Conservation (phyloP, 202 grass and related monocot species). For the Eragrostis tef region DNA sequence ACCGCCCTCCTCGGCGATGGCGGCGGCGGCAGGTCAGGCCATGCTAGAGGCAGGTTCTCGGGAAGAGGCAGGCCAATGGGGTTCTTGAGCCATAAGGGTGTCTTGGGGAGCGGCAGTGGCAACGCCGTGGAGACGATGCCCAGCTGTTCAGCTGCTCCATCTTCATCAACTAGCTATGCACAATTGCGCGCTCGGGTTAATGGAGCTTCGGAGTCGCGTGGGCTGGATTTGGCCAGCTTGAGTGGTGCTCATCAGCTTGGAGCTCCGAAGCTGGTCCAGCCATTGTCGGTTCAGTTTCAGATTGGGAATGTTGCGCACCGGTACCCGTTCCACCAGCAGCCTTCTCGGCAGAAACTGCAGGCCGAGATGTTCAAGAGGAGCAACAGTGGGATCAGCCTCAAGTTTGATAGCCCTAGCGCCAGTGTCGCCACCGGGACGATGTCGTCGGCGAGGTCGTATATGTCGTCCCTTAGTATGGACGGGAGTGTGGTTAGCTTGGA, state of each 20-base stretch:
- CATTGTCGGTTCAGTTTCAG: conserved; percentile 60
- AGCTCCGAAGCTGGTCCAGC: conserved; percentile 58
- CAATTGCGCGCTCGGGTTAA: conserved; percentile 48
- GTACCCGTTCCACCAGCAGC: conserved; percentile 66
- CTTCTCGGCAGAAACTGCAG: conserved; percentile 70
- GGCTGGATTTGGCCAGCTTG: conserved; percentile 51
- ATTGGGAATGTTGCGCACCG: conserved; percentile 53
- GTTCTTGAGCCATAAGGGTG: conserved; percentile 51
- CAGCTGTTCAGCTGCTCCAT: conserved; percentile 10
- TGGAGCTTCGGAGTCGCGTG: neutral
- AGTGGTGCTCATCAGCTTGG: conserved; percentile 27
- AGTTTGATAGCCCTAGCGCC: conserved; percentile 66
- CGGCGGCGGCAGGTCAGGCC: conserved; percentile 17
- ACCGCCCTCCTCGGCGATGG: conserved; percentile 56
- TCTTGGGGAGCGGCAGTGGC: conserved; percentile 46
- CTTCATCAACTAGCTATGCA: conserved; percentile 50
- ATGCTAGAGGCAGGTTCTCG: conserved; percentile 65
- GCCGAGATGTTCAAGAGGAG: conserved; percentile 81
- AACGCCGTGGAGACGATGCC: conserved; percentile 25
- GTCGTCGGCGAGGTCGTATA: conserved; percentile 71
- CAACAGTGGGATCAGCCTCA: conserved; percentile 75
- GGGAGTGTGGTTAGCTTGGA: conserved; percentile 85
- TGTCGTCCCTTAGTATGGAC: conserved; percentile 92
- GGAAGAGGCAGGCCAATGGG: conserved; percentile 42
- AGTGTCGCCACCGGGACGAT: conserved; percentile 48